Base-by-base conservation (phyloP, 345 rosid genomes). In the Syzygium grande region DNA sequence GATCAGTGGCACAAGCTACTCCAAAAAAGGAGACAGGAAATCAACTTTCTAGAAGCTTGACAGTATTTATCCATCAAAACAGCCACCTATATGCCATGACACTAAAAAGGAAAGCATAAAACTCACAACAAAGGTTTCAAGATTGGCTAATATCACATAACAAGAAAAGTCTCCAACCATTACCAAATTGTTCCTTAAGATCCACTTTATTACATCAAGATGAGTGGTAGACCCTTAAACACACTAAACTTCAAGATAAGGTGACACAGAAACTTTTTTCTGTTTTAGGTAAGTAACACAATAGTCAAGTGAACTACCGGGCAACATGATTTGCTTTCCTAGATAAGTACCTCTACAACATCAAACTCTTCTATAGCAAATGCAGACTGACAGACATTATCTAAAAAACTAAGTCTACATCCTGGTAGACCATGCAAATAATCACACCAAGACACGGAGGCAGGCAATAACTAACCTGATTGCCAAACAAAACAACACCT, bases 401-500 rank as follows among this genome's bases (percentile, higher is more conserved):
- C 49, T 73, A 38, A 17, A 19, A 73, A 73, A 34, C 80, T 58
- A 85, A 23, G 30, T 86, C 52, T 46, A 59, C 52, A 25, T 56
- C 49, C 87, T 59, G 49, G 22, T 34, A 27, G 7, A 51, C 19
- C 41, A 65, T 65, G 84, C 55, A 49, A 49, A 86, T n/a, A 30
- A 49, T 43, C 53, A 25, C 41, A 25, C 25, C 25, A 86, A 34
- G 30, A 14, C 25, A 55, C 23, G 27, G n/a, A 21, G 86, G 77
- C 68, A n/a, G n/a, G 51, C 22, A 80, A 16, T 34, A 54, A 87
- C 94, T 91, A 93, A 97, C 99, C 98, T 90, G 87, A 87, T 88
- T 91, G 85, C 93, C 94, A 89, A 97, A 98, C 58, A 91, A 46
- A 61, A 98, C 94, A 89, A 91, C 93, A 86, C 93, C 96, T 92